phyloP scores from a whole-genome alignment of 306 rosid genomes.

The Lotus japonicus region DNA sequence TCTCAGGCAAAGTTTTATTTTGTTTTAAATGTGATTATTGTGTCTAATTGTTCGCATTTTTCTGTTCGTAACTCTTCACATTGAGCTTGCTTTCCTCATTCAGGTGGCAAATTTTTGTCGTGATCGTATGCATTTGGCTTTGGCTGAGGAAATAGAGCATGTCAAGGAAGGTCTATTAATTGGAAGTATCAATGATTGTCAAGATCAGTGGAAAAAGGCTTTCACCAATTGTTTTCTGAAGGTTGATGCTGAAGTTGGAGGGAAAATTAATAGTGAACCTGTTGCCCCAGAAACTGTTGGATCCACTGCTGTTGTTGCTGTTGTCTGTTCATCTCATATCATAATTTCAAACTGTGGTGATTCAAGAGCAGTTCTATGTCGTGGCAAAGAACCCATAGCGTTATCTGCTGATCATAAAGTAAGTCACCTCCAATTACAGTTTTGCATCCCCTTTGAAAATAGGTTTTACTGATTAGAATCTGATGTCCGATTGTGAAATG shows the following conservation, averaged over 20 bases:
- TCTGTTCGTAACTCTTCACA: not conserved
- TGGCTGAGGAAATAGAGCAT: constrained; percentile 72
- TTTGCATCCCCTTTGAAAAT: not conserved
- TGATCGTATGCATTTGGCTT: constrained; percentile 65
- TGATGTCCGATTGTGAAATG: constrained; percentile 24
- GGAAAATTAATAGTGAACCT: constrained; percentile 47
- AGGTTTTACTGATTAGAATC: constrained; percentile 1
- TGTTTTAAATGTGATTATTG: not conserved
- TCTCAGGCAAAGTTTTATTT: constrained; percentile 48
- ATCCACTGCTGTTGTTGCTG: constrained; percentile 76
- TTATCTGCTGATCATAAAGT: constrained; percentile 89
- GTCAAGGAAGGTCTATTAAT: constrained; percentile 39
- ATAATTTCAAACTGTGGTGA: constrained; percentile 85
- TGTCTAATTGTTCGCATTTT: not conserved
- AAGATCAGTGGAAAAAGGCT: constrained; percentile 63
- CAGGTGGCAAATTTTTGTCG: constrained; percentile 87
- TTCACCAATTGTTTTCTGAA: constrained; percentile 61
- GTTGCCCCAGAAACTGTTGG: constrained; percentile 89
- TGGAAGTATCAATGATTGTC: constrained; percentile 47
- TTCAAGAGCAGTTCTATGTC: constrained; percentile 83
- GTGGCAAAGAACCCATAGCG: constrained; percentile 78
- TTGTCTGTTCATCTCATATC: constrained; percentile 79
- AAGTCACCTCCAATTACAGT: constrained; percentile 16
- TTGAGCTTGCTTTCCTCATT: constrained; percentile 18
- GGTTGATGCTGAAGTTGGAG: constrained; percentile 82